phyloP scores from a whole-genome alignment of 495 filamentous ascomycete genomes.

The Penicillium argentinense region DNA sequence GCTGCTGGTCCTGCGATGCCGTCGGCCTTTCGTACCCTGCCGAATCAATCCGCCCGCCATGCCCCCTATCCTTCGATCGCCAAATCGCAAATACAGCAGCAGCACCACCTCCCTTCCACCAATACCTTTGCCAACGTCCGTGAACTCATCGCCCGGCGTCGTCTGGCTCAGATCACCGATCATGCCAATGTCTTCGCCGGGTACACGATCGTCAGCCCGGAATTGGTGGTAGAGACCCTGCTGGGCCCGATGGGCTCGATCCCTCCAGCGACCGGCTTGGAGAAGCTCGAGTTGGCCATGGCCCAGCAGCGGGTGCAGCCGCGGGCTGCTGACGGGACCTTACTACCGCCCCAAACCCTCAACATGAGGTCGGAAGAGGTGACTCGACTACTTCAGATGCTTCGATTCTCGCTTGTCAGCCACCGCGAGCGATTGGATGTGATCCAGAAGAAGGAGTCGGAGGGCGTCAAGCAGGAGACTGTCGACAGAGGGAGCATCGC shows the following conservation, averaged over 20 bases:
- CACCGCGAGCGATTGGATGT: constrained; percentile 49
- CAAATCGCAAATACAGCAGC: constrained; percentile 42
- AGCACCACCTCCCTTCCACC: constrained; percentile 39
- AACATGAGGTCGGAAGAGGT: constrained; percentile 52
- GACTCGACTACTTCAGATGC: constrained; percentile 46
- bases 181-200: constrained; percentile 52
- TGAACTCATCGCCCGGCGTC: constrained; percentile 49
- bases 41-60: constrained; percentile 45
- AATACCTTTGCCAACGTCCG: constrained; percentile 52
- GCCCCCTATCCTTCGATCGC: constrained; percentile 41
- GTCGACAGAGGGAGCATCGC: constrained; percentile 33
- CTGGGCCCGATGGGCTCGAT: constrained; percentile 50
- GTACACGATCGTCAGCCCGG: constrained; percentile 48
- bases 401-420: constrained; percentile 48
- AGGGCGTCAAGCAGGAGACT: constrained; percentile 36
- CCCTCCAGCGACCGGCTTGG: constrained; percentile 43
- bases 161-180: constrained; percentile 51
- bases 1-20: constrained; percentile 49
- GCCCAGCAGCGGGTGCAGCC: constrained; percentile 50
- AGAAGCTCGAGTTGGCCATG: constrained; percentile 50
- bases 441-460: constrained; percentile 46
- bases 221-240: constrained; percentile 48
- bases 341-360: constrained; percentile 43
- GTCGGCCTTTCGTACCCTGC: constrained; percentile 50
- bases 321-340: constrained; percentile 42